A percentile compares a stretch with the other conserved stretches of the same genome.
Conservation (phyloP, 345 rosid genomes). For the Stellera chamaejasme region DNA sequence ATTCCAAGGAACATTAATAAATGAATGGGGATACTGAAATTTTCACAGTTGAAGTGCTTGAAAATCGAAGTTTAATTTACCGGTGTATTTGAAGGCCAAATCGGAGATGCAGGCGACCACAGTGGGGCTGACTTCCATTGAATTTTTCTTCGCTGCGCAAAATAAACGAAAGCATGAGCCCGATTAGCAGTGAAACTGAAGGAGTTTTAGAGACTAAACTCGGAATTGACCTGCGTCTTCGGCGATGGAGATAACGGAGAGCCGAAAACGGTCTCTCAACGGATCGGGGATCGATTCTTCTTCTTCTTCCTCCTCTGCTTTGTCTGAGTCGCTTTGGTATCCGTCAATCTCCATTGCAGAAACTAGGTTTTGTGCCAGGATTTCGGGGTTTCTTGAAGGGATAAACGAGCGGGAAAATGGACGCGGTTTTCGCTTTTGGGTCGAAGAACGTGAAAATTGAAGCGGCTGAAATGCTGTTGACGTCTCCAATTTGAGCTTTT, state of each 20-base stretch:
- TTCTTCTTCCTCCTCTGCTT: constrained; percentile 25
- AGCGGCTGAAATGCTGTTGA: not conserved
- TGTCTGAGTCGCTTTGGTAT: constrained; percentile 31
- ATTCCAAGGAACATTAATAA: no score
- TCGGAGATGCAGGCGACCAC: constrained; percentile 65
- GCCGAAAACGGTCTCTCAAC: constrained; percentile 72
- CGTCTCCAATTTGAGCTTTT: not conserved
- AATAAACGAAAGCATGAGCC: constrained; percentile 3
- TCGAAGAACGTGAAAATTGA: constrained; percentile 7
- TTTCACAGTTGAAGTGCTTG: no score
- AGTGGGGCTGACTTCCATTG: constrained; percentile 56
- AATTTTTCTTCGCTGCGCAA: constrained; percentile 49
- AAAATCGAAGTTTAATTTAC: constrained; percentile 18
- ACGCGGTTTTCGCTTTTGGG: not conserved
- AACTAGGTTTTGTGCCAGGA: constrained; percentile 12
- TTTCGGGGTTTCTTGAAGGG: constrained; percentile 2
- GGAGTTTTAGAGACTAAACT: not conserved
- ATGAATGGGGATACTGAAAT: no score
- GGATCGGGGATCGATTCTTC: constrained; percentile 45
- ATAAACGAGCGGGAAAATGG: constrained; percentile 13
- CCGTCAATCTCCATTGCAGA: constrained; percentile 41
- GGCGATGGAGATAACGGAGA: constrained; percentile 69
- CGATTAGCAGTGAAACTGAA: not conserved
- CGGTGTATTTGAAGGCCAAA: constrained; percentile 69
- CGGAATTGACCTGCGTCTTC: constrained; percentile 50